Evolutionary conservation across 164 flowering plant species (phyloP), one percentile per base, ranked within the genome.

Genomic region (Aristolochia californica): DNA sequence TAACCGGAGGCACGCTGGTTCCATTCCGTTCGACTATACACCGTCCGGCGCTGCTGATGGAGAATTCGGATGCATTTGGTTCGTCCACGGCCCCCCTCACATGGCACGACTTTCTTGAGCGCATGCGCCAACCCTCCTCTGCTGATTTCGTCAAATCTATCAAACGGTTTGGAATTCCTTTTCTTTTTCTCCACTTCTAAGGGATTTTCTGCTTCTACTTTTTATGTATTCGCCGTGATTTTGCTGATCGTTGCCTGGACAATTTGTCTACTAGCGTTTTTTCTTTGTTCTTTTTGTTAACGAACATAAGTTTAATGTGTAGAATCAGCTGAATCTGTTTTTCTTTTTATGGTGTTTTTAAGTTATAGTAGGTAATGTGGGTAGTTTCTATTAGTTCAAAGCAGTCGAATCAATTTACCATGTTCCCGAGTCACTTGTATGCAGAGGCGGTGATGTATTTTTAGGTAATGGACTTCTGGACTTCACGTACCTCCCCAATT

Each of bases 111-210:
- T 93, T 93, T 63, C 86, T 93, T 25, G 96, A 93, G 67, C 85
- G 97, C 58, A 93, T 93, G 99, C 86, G 97, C 16, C 91, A 93
- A 9, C 97, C 99, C 10, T 72, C 93, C 23, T 88, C 75, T 20
- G 57, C 72, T 13, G 75, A 72, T 43, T 66, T 72, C 59, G 75
- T 72, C 60, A 72, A 72, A 60, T 65, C 75, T 56, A 72, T 93
- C 73, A 89, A 93, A 67, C 89, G 96, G 98, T 91, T 1, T 11
- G n/a, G 16, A 13, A 5, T 17, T 21, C n/a, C n/a, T 0, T 43
- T 27, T 40, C 48, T 20, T 11, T 9, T 45, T 45, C 5, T 45
- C 44, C 17, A 22, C 22, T n/a, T 54, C 4, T 21, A 55, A 5
- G 18, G 43, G 56, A 54, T 27, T 53, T n/a, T 18, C 40, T 15